Evolutionary conservation across 495 filamentous ascomycete genomes (phyloP).

Genomic region (Penicillium atrosanguineum): DNA sequence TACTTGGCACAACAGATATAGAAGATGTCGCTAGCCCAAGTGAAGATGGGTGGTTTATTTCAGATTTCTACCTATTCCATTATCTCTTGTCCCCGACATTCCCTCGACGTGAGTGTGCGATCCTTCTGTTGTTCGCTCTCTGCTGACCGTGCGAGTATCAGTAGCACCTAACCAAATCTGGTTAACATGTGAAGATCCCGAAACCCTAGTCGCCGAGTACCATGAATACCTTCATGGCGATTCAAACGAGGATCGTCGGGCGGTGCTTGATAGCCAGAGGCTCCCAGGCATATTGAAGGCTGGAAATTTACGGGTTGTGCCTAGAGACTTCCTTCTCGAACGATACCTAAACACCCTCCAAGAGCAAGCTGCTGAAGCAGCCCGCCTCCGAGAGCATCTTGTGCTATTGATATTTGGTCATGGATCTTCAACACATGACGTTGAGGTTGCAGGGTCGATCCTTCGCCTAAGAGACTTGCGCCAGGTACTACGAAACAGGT

Average conservation of each 20-base stretch:
- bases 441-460: not conserved
- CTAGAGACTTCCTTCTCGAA: not conserved
- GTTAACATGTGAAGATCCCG: conserved; percentile 6
- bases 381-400: not conserved
- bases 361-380: not conserved
- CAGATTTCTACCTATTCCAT: no score
- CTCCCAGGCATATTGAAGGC: not conserved
- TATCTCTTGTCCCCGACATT: no score
- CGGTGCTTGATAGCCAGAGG: not conserved
- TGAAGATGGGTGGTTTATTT: no score
- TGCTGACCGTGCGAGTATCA: not conserved
- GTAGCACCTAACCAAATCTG: conserved; percentile 2
- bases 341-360: not conserved
- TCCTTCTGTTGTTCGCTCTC: not conserved
- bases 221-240: conserved; percentile 2
- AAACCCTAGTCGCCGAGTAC: conserved; percentile 1
- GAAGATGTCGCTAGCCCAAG: no score
- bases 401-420: not conserved
- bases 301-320: not conserved
- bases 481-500: not conserved
- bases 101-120: not conserved
- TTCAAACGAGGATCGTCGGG: not conserved
- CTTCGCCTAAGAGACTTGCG: not conserved
- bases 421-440: not conserved
- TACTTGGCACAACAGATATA: no score